phyloP scores from a whole-genome alignment of 768 basidiomycete genomes.

The Phanerochaete carnosa region DNA sequence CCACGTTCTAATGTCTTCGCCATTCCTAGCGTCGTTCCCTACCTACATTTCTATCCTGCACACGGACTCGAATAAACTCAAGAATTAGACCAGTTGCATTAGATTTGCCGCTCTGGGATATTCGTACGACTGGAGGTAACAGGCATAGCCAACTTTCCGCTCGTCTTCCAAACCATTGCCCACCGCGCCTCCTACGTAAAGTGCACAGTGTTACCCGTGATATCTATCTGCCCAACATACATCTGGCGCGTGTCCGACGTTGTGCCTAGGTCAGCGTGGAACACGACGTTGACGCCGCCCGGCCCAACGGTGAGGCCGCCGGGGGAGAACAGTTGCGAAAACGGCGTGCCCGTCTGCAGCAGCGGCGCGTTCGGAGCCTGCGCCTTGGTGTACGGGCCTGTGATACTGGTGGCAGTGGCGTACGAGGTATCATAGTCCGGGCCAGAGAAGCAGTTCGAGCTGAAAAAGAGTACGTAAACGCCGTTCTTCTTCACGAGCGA shows the following conservation, averaged over 20 bases:
- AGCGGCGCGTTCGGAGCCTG: slow-evolving; percentile 6
- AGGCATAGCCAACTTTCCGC: too few species aligned
- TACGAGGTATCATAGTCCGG: slow-evolving; percentile 28
- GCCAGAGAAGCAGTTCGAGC: slow-evolving; percentile 26
- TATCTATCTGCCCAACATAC: neutral
- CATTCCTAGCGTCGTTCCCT: neutral
- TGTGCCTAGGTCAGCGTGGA: slow-evolving; percentile 9
- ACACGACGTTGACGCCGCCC: slow-evolving; percentile 4
- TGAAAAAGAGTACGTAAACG: slow-evolving; percentile 28
- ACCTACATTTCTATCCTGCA: neutral
- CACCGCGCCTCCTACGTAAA: neutral
- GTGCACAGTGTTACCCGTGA: slow-evolving; percentile 3
- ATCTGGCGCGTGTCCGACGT: neutral
- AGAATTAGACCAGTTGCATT: too few species aligned
- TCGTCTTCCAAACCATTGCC: too few species aligned
- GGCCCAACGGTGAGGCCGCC: slow-evolving; percentile 4
- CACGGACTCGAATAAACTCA: neutral
- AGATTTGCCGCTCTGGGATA: too few species aligned
- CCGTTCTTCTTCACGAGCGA: slow-evolving; percentile 19
- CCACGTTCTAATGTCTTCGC: neutral
- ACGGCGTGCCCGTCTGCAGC: slow-evolving; percentile 7
- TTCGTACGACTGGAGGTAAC: too few species aligned
- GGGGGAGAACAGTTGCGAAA: slow-evolving; percentile 2
- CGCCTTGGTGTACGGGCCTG: slow-evolving; percentile 30
- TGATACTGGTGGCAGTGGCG: slow-evolving; percentile 25